Percentiles rank a stretch among this genome's conserved stretches.
Conservation (phyloP, 768 basidiomycete genomes). For the Amanita thiersii region DNA sequence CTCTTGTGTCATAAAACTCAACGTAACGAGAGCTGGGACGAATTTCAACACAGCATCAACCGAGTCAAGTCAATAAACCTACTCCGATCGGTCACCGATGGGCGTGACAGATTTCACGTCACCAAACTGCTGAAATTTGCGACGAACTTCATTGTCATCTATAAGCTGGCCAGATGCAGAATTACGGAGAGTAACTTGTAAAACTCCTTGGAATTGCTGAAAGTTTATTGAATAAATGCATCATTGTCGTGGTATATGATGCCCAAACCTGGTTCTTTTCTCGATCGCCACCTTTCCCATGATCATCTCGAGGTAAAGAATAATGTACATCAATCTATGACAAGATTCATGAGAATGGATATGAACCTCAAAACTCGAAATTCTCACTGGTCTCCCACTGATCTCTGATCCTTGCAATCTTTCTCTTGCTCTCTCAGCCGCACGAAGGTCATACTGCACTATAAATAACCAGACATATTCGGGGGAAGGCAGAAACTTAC, state of each 20-base stretch:
- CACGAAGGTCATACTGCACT: constrained; percentile 83
- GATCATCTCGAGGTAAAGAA: constrained; percentile 86
- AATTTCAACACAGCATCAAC: neutral
- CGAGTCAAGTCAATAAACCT: constrained; percentile 13
- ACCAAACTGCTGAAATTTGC: constrained; percentile 84
- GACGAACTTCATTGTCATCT: constrained; percentile 78
- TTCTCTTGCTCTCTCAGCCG: constrained; percentile 88
- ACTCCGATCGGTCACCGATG: constrained; percentile 59
- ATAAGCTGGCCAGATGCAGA: constrained; percentile 62
- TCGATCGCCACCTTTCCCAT: constrained; percentile 50
- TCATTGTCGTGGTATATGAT: neutral
- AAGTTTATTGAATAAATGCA: neutral
- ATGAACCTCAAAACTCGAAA: constrained; percentile 5
- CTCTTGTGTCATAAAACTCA: constrained; percentile 90
- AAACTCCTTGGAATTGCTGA: constrained; percentile 75
- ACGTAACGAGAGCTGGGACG: constrained; percentile 71
- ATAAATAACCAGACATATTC: constrained; percentile 11
- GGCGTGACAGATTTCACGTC: constrained; percentile 79
- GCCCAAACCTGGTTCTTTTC: constrained; percentile 77
- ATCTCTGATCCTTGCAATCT: constrained; percentile 86
- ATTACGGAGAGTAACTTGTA: constrained; percentile 71
- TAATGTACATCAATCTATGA: constrained; percentile 96
- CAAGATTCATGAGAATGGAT: constrained; percentile 16
- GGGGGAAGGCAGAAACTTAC: constrained; percentile 48
- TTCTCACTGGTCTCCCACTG: constrained; percentile 78